Conservation (phyloP, 257 asterid genomes). For the Buddleja alternifolia region DNA sequence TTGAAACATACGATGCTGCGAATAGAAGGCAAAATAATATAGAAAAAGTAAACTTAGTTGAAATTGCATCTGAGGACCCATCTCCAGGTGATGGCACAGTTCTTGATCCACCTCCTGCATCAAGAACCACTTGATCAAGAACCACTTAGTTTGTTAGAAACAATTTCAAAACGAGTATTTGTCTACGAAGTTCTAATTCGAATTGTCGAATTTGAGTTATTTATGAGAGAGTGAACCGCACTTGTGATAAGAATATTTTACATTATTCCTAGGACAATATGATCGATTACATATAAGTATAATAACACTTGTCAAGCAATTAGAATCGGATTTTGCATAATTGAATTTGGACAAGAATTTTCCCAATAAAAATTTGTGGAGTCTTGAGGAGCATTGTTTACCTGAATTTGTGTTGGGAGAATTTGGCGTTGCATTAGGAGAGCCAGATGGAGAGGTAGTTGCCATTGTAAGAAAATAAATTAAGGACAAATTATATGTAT, state of each 20-base stretch:
- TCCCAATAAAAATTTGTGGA: not conserved
- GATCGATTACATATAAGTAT: no score
- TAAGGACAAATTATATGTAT: not conserved
- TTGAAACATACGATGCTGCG: slow-evolving; percentile 26
- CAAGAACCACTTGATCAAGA: not conserved
- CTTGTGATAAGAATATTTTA: no score
- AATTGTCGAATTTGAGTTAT: no score
- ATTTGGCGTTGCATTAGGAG: slow-evolving; percentile 31
- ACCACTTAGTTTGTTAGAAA: not conserved
- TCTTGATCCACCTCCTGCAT: slow-evolving; percentile 42
- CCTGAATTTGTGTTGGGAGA: slow-evolving; percentile 31
- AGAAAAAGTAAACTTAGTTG: slow-evolving; percentile 20
- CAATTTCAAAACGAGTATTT: no score
- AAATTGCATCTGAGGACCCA: slow-evolving; percentile 38
- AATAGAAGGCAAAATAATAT: slow-evolving; percentile 20
- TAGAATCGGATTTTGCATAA: no score
- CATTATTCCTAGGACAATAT: no score
- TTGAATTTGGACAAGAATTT: no score
- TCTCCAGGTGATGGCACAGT: slow-evolving; percentile 35
- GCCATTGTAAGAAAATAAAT: slow-evolving; percentile 5
- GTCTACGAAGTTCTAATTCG: no score
- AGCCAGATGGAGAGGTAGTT: slow-evolving; percentile 36
- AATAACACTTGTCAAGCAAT: no score
- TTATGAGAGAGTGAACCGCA: no score
- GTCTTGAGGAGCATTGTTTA: not conserved